Evolutionary conservation across 108 stramenopile genomes (phyloP).

Genomic region (Nitzschia sp.): DNA sequence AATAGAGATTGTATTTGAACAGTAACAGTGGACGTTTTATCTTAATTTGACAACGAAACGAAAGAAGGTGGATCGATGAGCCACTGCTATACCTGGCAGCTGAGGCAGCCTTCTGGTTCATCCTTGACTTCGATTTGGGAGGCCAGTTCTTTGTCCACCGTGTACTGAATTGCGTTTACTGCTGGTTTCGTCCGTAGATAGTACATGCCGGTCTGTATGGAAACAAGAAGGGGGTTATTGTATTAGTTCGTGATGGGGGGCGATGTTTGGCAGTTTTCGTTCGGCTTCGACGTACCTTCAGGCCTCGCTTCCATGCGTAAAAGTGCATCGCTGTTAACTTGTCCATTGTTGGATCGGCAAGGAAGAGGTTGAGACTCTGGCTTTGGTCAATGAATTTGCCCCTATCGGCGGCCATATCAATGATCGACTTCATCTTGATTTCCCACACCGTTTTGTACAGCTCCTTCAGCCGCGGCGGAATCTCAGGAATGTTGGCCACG

Average conservation of each 20-base stretch:
- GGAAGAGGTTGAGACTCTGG: constrained; percentile 95
- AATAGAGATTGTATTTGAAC: not conserved
- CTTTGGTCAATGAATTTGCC: constrained; percentile 97
- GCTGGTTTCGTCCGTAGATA: constrained; percentile 94
- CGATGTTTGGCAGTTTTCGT: no score
- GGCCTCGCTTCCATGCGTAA: constrained; percentile 95
- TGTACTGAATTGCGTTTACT: constrained; percentile 98
- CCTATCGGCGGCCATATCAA: constrained; percentile 96
- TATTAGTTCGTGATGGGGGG: no score
- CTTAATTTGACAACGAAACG: no score
- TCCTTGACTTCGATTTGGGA: constrained; percentile 18
- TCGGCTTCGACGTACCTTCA: constrained; percentile 72
- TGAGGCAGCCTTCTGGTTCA: constrained; percentile 24
- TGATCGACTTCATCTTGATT: constrained; percentile 93
- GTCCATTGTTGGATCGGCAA: constrained; percentile 91
- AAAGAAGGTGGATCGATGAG: no score
- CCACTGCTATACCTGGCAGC: constrained; percentile 30
- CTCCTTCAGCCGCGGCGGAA: constrained; percentile 85
- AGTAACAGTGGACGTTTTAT: no score
- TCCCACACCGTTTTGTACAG: constrained; percentile 99
- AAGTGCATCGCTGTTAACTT: constrained; percentile 98
- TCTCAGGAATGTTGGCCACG: constrained; percentile 78
- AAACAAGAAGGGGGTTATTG: not conserved
- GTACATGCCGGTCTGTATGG: constrained; percentile 94
- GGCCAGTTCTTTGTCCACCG: constrained; percentile 78